Evolutionary conservation across 805 yeast genomes (phyloP), one percentile per base, ranked within the genome.

Genomic region (Schwanniomyces vanrijiae): DNA sequence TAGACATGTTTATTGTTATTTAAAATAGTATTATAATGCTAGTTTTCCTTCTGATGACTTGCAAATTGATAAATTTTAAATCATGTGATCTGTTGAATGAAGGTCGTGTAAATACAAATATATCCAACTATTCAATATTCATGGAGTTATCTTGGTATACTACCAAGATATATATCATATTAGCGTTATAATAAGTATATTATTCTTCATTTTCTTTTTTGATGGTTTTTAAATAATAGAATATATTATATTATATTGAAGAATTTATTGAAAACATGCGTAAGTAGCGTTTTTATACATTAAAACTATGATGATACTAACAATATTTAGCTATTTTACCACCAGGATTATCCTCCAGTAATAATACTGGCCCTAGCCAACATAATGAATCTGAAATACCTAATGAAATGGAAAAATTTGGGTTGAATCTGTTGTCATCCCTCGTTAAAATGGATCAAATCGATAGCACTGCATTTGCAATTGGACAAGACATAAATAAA

Each of bases 401-500:
- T 5, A 42, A 47, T 39, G 86, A 81, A 24, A 73, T 81, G 68
- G 85, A 80, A 46, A 77, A 71, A 57, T 89, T 75, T 62, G 96
- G 96, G 1, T 64, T 90, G 46, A 75, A 77, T 46, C 91, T 90
- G 0, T 66, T 89, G 34, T 55, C 78, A 13, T 74, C 83, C 14
- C 71, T 88, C 16, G 72, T 86, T 41, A 77, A 77, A 46, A 78
- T 81, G 78, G 88, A 84, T 44, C 77, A 79, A 49, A 75, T 65
- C 29, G 92, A 86, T 48, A 78, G 81, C 49, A 78, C 82, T 9
- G 76, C 81, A 18, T 80, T 86, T 42, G 86, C 91, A 5, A 73
- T 86, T 46, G 96, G 96, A 8, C 82, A 83, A 22, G 96, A 90
- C 59, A 67, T 88, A 39, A 80, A 78, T 47, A 77, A 82, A 57